These are phyloP conservation scores for Porodaedalea pini DNA, from an alignment of 1,284 basidiomycete species.

Conservation along the genomic window DNA sequence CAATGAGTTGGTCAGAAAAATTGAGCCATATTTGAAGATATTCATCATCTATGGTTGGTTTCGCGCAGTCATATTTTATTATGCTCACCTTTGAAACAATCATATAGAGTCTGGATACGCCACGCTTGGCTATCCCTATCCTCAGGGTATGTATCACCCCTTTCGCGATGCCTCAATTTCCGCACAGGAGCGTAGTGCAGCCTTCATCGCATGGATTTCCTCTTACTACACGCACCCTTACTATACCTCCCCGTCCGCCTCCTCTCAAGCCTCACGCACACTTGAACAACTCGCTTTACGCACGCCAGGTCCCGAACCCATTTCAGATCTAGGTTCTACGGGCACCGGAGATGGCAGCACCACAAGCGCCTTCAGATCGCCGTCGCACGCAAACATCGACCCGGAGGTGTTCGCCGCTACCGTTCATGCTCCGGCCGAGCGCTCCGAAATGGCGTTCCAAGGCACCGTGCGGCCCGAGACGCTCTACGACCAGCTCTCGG, in stretches of 20 bases:
- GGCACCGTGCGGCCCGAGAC: background rate
- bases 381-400: slow-evolving; percentile 9
- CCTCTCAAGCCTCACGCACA: background rate
- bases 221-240: slow-evolving; percentile 14
- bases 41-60: slow-evolving; percentile 15
- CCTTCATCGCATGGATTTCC: slow-evolving; percentile 8
- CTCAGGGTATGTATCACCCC: slow-evolving; percentile 14
- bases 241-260: background rate
- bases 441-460: slow-evolving; percentile 9
- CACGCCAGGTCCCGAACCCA: background rate
- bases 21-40: slow-evolving; percentile 4
- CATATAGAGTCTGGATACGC: slow-evolving; percentile 6
- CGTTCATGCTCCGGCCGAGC: slow-evolving; percentile 1
- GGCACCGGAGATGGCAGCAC: slow-evolving; percentile 4
- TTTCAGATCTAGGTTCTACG: background rate
- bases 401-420: slow-evolving; percentile 8
- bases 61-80: background rate
- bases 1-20: background rate
- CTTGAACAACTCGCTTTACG: background rate
- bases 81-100: background rate
- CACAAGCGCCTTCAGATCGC: background rate
- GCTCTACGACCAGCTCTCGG: background rate
- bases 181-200: background rate
- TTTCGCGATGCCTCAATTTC: slow-evolving; percentile 6
- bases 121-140: slow-evolving; percentile 12